A percentile compares a stretch with the other conserved stretches of the same genome.
These are phyloP conservation scores for Arabis hirsuta DNA, from an alignment of 345 rosid genomes.

Conservation along the genomic window DNA sequence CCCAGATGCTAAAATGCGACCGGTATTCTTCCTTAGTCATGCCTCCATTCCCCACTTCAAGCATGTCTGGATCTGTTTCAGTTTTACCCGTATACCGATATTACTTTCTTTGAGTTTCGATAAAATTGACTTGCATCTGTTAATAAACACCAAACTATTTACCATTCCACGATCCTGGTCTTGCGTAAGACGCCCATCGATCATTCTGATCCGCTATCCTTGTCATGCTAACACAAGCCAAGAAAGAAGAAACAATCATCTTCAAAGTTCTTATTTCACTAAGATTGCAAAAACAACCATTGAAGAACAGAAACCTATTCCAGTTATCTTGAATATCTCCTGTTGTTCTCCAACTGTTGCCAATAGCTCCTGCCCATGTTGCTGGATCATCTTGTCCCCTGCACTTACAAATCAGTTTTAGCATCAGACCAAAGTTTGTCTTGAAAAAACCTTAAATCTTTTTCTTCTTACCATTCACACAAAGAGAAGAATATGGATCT, in stretches of 20 bases:
- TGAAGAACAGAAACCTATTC: conserved; percentile 54
- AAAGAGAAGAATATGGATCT: conserved; percentile 83
- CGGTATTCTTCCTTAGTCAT: conserved; percentile 81
- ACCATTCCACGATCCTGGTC: conserved; percentile 98
- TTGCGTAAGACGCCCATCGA: conserved; percentile 74
- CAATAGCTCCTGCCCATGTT: conserved; percentile 74
- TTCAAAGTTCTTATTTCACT: conserved; percentile 9
- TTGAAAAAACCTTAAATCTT: background rate
- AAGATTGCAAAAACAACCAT: conserved; percentile 1
- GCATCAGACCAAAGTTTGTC: conserved; percentile 19
- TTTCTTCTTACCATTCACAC: conserved; percentile 75
- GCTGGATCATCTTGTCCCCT: conserved; percentile 96
- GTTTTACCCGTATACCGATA: background rate
- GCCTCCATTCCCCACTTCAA: conserved; percentile 98
- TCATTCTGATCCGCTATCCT: conserved; percentile 71
- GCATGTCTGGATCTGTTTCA: conserved; percentile 95
- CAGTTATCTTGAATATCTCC: conserved; percentile 72
- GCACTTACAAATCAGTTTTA: conserved; percentile 21
- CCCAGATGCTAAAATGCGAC: conserved; percentile 93
- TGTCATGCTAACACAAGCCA: conserved; percentile 63
- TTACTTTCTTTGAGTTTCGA: background rate
- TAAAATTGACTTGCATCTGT: background rate
- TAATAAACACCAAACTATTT: conserved; percentile 4
- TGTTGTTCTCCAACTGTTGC: conserved; percentile 98
- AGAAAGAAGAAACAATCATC: conserved; percentile 2